phyloP scores from a whole-genome alignment of 75 land plant genomes.

The Sequoia sempervirens region DNA sequence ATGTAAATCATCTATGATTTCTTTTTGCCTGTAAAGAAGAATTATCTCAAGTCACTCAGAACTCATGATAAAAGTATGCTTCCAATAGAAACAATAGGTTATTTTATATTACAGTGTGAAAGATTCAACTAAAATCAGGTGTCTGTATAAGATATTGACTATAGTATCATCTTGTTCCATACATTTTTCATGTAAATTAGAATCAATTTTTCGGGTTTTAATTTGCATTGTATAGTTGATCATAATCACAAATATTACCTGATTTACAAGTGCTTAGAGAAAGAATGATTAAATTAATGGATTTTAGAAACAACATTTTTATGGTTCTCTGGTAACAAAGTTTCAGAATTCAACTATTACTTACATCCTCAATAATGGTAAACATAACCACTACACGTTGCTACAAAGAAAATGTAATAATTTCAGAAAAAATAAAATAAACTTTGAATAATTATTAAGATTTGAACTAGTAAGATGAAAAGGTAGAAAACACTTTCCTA shows the following conservation, averaged over 20 bases:
- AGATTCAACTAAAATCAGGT: background rate
- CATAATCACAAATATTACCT: background rate
- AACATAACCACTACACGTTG: background rate
- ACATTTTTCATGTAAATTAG: background rate
- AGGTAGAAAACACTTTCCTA: constrained; percentile 36
- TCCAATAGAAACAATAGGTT: background rate
- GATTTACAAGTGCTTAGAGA: background rate
- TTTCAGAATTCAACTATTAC: background rate
- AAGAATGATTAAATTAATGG: background rate
- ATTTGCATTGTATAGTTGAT: background rate
- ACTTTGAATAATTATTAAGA: background rate
- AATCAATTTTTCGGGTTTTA: background rate
- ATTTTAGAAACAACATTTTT: background rate
- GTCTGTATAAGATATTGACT: background rate
- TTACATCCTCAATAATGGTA: background rate
- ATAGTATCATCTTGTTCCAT: background rate
- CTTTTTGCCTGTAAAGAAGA: constrained; percentile 57
- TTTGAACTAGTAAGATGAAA: background rate
- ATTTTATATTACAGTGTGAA: background rate
- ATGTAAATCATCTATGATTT: constrained; percentile 74
- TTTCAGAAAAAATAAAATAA: background rate
- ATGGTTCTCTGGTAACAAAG: background rate
- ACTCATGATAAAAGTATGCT: background rate
- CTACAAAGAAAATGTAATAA: background rate
- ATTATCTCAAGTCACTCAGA: constrained; percentile 12